phyloP scores from a whole-genome alignment of 192 early-diverging fungal species.

The Backusella sp. region DNA sequence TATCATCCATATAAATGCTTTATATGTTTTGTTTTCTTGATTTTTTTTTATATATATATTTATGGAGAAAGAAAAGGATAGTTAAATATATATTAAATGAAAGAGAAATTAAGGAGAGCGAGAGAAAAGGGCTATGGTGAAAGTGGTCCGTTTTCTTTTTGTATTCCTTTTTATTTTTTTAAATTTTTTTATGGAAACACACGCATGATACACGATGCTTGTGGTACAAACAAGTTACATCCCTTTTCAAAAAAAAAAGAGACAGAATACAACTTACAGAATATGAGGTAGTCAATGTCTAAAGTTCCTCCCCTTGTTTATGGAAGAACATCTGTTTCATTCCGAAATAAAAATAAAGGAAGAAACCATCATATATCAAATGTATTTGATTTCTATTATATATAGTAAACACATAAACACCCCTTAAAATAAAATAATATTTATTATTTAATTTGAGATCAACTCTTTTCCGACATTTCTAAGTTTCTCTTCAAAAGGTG shows the following conservation, averaged over 20 bases:
- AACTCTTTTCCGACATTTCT: not conserved
- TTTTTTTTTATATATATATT: not conserved
- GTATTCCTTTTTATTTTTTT: not conserved
- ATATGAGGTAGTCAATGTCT: not conserved
- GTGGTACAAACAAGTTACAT: not conserved
- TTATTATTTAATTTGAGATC: not conserved
- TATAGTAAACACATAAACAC: not conserved
- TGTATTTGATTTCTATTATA: not conserved
- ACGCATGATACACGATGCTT: not conserved
- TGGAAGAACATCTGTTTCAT: too few species aligned
- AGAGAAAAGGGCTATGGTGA: not conserved
- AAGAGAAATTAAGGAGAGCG: not conserved
- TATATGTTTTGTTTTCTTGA: not conserved
- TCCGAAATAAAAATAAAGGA: too few species aligned
- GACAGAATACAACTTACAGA: not conserved
- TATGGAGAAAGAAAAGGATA: not conserved
- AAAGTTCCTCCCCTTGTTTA: too few species aligned
- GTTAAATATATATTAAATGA: not conserved
- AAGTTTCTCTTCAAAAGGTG: not conserved
- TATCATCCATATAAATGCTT: not conserved
- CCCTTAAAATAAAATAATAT: not conserved
- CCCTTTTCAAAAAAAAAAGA: not conserved
- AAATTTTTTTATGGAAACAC: not conserved
- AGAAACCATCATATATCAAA: not conserved
- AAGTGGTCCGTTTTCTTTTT: not conserved